Evolutionary conservation across 768 basidiomycete species (phyloP).

Genomic region (Termitomyces titanicus): DNA sequence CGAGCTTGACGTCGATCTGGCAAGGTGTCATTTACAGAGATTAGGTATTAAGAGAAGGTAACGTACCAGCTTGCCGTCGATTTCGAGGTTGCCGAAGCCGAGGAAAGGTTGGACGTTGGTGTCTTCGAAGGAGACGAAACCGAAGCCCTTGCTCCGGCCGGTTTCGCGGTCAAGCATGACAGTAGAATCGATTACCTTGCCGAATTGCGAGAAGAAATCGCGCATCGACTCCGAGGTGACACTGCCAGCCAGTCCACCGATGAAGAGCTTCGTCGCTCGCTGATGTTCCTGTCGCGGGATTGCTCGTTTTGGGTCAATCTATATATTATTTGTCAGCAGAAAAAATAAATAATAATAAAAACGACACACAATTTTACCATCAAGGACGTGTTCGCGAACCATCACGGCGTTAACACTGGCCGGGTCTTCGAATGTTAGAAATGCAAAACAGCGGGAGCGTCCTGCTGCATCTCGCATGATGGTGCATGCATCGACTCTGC

Average conservation of each 20-base stretch:
- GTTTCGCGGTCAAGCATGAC: constrained; percentile 99
- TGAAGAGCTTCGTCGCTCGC: constrained; percentile 91
- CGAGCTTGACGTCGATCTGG: constrained; percentile 96
- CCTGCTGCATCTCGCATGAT: constrained; percentile 98
- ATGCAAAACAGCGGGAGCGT: constrained; percentile 95
- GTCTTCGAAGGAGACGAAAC: constrained; percentile 94
- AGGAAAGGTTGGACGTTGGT: constrained; percentile 89
- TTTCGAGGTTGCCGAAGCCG: constrained; percentile 82
- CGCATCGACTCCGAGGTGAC: constrained; percentile 95
- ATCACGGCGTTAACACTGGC: constrained; percentile 94
- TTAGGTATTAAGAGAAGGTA: not conserved
- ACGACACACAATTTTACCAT: constrained; percentile 90
- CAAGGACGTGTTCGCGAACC: constrained; percentile 91
- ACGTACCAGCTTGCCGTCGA: constrained; percentile 88
- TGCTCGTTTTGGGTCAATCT: constrained; percentile 99
- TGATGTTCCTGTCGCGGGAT: constrained; percentile 96
- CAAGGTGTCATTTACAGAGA: not conserved
- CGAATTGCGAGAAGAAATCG: constrained; percentile 90
- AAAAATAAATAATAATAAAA: constrained; percentile 2
- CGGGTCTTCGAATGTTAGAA: constrained; percentile 92
- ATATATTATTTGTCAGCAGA: constrained; percentile 5
- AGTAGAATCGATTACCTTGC: constrained; percentile 94
- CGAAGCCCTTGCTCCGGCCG: constrained; percentile 93
- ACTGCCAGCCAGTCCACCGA: constrained; percentile 87
- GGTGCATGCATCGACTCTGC: constrained; percentile 94